Evolutionary conservation across 352 stramenopile species (phyloP).

Genomic region (Phytophthora chlamydospora): DNA sequence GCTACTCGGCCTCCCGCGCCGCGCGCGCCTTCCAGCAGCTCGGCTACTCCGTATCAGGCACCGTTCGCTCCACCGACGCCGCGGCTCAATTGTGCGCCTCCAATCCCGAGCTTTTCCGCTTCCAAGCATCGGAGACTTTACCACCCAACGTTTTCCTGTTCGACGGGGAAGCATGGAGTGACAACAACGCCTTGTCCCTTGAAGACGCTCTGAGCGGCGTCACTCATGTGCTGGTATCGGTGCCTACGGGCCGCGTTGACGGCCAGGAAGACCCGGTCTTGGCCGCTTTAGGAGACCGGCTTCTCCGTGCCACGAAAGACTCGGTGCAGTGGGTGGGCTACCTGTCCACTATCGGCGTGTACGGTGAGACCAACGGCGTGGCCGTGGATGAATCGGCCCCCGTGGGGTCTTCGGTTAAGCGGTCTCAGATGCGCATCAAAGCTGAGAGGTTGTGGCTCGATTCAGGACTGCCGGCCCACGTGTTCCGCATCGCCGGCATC

Average conservation of each 20-base stretch:
- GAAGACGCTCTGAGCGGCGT: slow-evolving; percentile 56
- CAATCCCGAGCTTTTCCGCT: slow-evolving; percentile 51
- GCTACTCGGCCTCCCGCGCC: slow-evolving; percentile 81
- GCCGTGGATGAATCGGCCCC: slow-evolving; percentile 86
- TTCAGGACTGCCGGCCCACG: slow-evolving; percentile 67
- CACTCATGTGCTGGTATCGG: slow-evolving; percentile 83
- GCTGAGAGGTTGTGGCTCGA: slow-evolving; percentile 84
- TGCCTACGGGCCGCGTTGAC: slow-evolving; percentile 54
- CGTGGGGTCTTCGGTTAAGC: slow-evolving; percentile 60
- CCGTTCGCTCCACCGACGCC: slow-evolving; percentile 63
- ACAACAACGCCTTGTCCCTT: slow-evolving; percentile 38
- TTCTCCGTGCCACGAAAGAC: slow-evolving; percentile 46
- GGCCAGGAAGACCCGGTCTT: slow-evolving; percentile 79
- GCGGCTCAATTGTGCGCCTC: slow-evolving; percentile 43
- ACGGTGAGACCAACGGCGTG: slow-evolving; percentile 87
- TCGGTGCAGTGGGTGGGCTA: slow-evolving; percentile 90
- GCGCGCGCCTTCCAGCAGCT: slow-evolving; percentile 64
- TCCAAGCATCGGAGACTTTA: slow-evolving; percentile 9
- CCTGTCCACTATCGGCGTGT: slow-evolving; percentile 94
- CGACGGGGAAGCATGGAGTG: slow-evolving; percentile 65
- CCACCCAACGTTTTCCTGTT: slow-evolving; percentile 82
- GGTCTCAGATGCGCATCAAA: slow-evolving; percentile 79
- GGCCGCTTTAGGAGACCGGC: slow-evolving; percentile 40
- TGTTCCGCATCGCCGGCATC: slow-evolving; percentile 93
- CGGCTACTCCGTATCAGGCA: slow-evolving; percentile 78